These are phyloP conservation scores for Tremella yokohamensis DNA, from an alignment of 768 basidiomycete species.

Conservation along the genomic window DNA sequence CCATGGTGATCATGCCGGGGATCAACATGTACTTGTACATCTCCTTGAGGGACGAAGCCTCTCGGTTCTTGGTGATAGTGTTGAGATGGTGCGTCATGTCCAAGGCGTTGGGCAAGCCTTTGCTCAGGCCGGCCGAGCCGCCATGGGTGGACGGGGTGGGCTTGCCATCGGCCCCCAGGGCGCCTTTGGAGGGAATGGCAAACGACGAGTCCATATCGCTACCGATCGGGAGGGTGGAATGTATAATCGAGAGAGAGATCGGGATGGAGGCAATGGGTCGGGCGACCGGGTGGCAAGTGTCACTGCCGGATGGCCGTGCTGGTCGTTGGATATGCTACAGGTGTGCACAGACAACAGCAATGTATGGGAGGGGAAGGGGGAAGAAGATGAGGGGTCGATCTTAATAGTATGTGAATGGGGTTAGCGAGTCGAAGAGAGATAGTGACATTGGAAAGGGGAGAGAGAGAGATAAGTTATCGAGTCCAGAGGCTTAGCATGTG, in stretches of 20 bases:
- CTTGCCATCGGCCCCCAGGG: neutral
- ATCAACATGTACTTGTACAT: slow-evolving; percentile 61
- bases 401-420: too few species aligned
- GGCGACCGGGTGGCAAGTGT: too few species aligned
- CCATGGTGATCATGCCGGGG: slow-evolving; percentile 60
- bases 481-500: too few species aligned
- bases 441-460: too few species aligned
- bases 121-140: neutral
- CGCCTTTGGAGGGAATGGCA: slow-evolving; percentile 21
- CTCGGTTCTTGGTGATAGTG: slow-evolving; percentile 56
- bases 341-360: too few species aligned
- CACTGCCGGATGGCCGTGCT: too few species aligned
- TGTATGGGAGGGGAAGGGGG: too few species aligned
- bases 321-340: too few species aligned
- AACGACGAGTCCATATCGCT: slow-evolving; percentile 40
- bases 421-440: too few species aligned
- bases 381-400: too few species aligned
- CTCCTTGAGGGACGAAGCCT: slow-evolving; percentile 63
- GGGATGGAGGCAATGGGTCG: neutral
- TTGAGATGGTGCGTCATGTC: slow-evolving; percentile 73
- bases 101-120: slow-evolving; percentile 52
- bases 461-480: too few species aligned
- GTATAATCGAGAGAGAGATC: neutral
- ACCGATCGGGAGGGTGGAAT: slow-evolving; percentile 1
- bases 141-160: neutral